These are phyloP conservation scores for Coemansia asiatica DNA, from an alignment of 192 early-diverging fungal species.

Conservation along the genomic window DNA sequence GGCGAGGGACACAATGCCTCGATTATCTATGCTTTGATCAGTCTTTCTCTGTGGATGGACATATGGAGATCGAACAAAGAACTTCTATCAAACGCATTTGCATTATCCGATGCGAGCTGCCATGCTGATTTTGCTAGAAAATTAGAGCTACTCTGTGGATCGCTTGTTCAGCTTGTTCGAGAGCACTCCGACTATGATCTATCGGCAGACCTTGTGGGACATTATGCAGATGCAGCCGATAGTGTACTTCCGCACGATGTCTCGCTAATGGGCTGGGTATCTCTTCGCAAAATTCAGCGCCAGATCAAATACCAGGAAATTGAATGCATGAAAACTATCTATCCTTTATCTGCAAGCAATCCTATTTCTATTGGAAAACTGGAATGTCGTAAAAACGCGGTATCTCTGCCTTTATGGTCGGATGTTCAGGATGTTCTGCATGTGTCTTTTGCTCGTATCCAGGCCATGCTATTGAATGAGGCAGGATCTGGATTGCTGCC, in stretches of 20 bases:
- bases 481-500: not conserved
- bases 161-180: conserved; percentile 12
- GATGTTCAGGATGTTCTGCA: not conserved
- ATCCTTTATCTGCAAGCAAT: not conserved
- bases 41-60: conserved; percentile 42
- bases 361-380: not conserved
- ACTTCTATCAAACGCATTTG: conserved; percentile 1
- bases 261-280: conserved; percentile 39
- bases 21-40: conserved; percentile 24
- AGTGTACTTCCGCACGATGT: conserved; percentile 40
- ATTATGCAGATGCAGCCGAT: conserved; percentile 8
- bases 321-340: not conserved
- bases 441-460: conserved; percentile 22
- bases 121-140: not conserved
- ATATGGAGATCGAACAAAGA: conserved; percentile 33
- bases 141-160: conserved; percentile 3
- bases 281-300: conserved; percentile 25
- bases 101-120: conserved; percentile 1
- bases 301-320: conserved; percentile 21
- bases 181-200: conserved; percentile 4
- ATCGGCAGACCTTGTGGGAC: not conserved
- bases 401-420: conserved; percentile 7
- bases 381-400: not conserved
- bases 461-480: conserved; percentile 7
- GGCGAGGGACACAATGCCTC: not conserved